These are phyloP conservation scores for Blastobotrys attinorum DNA, from an alignment of 805 yeast genomes.

Conservation along the genomic window DNA sequence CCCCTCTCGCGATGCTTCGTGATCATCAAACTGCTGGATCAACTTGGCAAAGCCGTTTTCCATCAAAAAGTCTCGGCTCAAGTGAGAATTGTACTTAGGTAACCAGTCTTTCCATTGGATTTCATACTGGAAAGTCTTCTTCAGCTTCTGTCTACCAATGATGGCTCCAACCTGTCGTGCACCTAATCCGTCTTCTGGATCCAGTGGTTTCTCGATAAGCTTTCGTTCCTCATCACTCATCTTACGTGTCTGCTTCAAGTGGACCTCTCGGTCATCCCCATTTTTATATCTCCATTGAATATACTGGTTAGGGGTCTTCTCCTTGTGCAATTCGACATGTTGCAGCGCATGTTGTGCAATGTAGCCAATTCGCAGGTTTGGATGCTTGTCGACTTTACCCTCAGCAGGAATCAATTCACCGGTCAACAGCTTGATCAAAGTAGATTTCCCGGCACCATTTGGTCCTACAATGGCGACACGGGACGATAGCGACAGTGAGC, in stretches of 20 bases:
- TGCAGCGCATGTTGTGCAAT: slow-evolving; percentile 98
- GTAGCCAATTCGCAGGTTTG: slow-evolving; percentile 95
- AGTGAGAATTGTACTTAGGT: slow-evolving; percentile 92
- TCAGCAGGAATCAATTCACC: slow-evolving; percentile 81
- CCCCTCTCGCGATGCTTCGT: slow-evolving; percentile 99
- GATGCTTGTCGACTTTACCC: slow-evolving; percentile 96
- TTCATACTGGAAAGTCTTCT: slow-evolving; percentile 95
- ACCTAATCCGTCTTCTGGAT: slow-evolving; percentile 79
- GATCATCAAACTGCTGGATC: slow-evolving; percentile 96
- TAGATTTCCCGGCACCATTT: slow-evolving; percentile 98
- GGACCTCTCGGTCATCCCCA: slow-evolving; percentile 97
- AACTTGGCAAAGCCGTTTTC: slow-evolving; percentile 84
- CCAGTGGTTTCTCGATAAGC: slow-evolving; percentile 70
- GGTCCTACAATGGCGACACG: slow-evolving; percentile 97
- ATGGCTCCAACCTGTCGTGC: slow-evolving; percentile 85
- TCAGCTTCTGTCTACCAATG: slow-evolving; percentile 94
- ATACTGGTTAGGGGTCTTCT: slow-evolving; percentile 95
- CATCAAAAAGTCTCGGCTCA: slow-evolving; percentile 70
- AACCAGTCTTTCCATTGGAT: slow-evolving; percentile 88
- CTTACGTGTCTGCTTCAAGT: slow-evolving; percentile 87
- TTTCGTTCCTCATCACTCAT: slow-evolving; percentile 70
- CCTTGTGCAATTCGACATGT: slow-evolving; percentile 95
- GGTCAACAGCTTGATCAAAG: slow-evolving; percentile 85
- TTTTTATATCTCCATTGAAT: slow-evolving; percentile 97
- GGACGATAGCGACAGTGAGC: slow-evolving; percentile 90